Conservation (phyloP, 164 flowering plant genomes). For the Vitis rupestris region DNA sequence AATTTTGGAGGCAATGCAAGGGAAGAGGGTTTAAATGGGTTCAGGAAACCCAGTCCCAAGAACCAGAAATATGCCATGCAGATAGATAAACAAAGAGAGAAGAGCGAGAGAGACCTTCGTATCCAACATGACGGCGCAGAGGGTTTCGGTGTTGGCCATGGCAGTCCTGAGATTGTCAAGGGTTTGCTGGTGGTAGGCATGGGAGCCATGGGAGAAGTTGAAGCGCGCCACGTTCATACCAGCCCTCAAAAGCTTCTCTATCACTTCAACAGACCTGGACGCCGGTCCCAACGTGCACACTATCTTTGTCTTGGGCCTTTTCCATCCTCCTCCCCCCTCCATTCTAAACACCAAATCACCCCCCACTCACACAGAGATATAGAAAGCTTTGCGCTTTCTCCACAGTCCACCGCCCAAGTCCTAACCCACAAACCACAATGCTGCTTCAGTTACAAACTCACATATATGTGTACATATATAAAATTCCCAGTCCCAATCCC, state of each 20-base stretch:
- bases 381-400: too few species aligned
- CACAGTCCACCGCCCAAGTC: too few species aligned
- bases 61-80: background rate
- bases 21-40: too few species aligned
- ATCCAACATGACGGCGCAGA: slow-evolving; percentile 44
- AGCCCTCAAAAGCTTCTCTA: slow-evolving; percentile 35
- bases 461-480: too few species aligned
- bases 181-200: slow-evolving; percentile 37
- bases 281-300: slow-evolving; percentile 40
- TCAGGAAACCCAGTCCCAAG: too few species aligned
- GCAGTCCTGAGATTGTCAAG: slow-evolving; percentile 35
- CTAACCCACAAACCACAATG: too few species aligned
- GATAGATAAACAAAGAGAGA: background rate
- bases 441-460: too few species aligned
- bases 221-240: slow-evolving; percentile 49
- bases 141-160: slow-evolving; percentile 35
- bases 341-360: background rate
- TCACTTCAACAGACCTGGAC: slow-evolving; percentile 34
- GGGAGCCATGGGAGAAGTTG: slow-evolving; percentile 41
- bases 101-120: slow-evolving; percentile 27
- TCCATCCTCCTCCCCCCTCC: slow-evolving; percentile 2
- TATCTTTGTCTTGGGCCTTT: slow-evolving; percentile 38
- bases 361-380: too few species aligned
- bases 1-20: too few species aligned
- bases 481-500: too few species aligned